phyloP scores from a whole-genome alignment of 2,329 filamentous ascomycete species.

The Botrytis medusae region DNA sequence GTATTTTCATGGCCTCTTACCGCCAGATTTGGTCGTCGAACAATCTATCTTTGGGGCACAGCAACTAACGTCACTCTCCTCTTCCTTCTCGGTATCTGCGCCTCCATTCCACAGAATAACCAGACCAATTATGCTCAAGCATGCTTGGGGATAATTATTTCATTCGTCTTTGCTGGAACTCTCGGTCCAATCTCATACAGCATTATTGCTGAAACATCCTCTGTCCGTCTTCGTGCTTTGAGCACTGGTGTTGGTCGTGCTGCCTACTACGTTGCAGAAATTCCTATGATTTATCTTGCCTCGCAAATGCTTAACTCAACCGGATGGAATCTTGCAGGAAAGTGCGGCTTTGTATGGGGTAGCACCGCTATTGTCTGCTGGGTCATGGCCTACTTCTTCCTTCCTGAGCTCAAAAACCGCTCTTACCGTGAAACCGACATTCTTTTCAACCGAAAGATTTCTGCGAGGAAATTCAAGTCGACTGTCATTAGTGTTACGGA shows the following conservation, averaged over 20 bases:
- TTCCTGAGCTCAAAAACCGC: conserved; percentile 60
- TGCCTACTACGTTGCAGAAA: conserved; percentile 63
- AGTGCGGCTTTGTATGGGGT: conserved; percentile 61
- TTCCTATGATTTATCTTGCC: conserved; percentile 64
- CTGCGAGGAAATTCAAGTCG: conserved; percentile 48
- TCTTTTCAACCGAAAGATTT: conserved; percentile 44
- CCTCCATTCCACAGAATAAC: conserved; percentile 46
- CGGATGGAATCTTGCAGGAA: conserved; percentile 50
- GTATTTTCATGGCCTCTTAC: conserved; percentile 69
- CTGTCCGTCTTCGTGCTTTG: conserved; percentile 63
- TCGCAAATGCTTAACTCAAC: conserved; percentile 59
- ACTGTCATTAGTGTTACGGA: conserved; percentile 58
- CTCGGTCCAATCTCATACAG: conserved; percentile 65
- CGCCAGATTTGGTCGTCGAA: conserved; percentile 60
- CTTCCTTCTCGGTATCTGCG: conserved; percentile 59
- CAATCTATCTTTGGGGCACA: conserved; percentile 63
- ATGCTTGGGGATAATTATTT: conserved; percentile 62
- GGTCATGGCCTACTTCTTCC: conserved; percentile 49
- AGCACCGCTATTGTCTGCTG: conserved; percentile 57
- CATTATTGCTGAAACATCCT: conserved; percentile 66
- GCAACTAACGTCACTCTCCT: conserved; percentile 54
- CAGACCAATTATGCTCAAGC: conserved; percentile 56
- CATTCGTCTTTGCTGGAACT: conserved; percentile 62
- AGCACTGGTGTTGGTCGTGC: conserved; percentile 65
- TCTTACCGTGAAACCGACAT: conserved; percentile 52